Base-by-base conservation (phyloP, 805 yeast genomes). In the Ascoidea rubescens region DNA sequence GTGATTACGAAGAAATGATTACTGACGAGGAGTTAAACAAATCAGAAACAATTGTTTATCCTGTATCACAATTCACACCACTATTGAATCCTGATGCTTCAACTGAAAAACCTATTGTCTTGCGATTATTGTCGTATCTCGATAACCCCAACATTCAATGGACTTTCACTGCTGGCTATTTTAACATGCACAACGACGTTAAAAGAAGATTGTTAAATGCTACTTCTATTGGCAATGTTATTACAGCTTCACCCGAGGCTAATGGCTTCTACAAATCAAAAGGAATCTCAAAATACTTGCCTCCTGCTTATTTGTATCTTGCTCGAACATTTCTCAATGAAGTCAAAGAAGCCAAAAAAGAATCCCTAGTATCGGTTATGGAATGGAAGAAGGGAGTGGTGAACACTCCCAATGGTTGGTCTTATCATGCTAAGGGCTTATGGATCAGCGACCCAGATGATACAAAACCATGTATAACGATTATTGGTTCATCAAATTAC, bases 141-240 rank as follows among this genome's bases (percentile, higher is more conserved):
- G 79, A 79, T 59, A 70, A 79, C 46, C 73, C 79, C 31, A 60
- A 67, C 10, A 73, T 82, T 31, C 73, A 72, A 51, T 91, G 96
- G 95, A 77, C 86, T 57, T 82, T 93, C 60, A 93, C 99, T 0
- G 96, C 98, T 0, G 99, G 99, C 1, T 93, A 93, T 64, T 93
- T 93, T 71, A 93, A 93, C 65, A 83, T 93, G 79, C 77, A 83
- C 45, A 87, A 95, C 0, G 80, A 80, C 45, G 82, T 87, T 51
- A 81, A 79, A 60, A 67, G 69, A 14, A 70, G 74, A 31, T 70
- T 93, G 32, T 63, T 87, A 42, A 67, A 71, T 43, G 75, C 87
- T 0, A 71, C 69, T 10, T 82, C 90, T 1, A 53, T 60, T 5
- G 95, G 95, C 1, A 69, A 72, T 0, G 84, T 93, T 1, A 84